Base-by-base conservation (phyloP, 331 rosid species). In the Erythrophleum ivorense region DNA sequence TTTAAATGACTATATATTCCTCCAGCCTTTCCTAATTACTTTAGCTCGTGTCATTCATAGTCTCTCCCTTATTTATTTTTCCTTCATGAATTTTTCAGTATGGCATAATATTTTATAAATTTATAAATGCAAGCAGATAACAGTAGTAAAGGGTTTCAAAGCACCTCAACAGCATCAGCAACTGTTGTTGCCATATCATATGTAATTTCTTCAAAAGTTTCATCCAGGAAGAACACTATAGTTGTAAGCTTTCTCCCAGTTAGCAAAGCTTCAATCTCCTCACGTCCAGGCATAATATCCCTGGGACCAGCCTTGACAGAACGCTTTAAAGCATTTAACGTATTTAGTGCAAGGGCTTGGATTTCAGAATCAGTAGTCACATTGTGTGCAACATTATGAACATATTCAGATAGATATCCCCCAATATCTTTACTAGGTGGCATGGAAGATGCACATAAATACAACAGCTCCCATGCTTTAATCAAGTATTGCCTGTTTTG, bases 381-480 rank as follows among this genome's bases (percentile, higher is more conserved):
- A 75, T 85, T 87, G 53, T 96, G 91, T 34, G 97, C 95, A 34
- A 92, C 83, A 73, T 87, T 92, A 76, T 96, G 97, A 80, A 94
- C 83, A 79, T 96, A 94, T 87, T 94, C 98, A 2, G 99, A 94
- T 62, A 96, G 79, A 87, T 96, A 96, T 24, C 88, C 92, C 33
- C 92, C 91, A 62, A 96, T 91, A 71, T 96, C 99, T 90, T 96
- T 96, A 83, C 91, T 91, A 41, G 99, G 98, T 72, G 99, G 94
- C 97, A 96, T 96, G 59, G 97, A 89, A 66, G 99, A 94, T 63
- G 97, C 92, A 84, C 98, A 92, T 46, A 94, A 71, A 78, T 89
- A 90, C 97, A 96, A 91, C 73, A 96, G 86, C 89, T 96, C 98
- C 99, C 99, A 96, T 79, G 97, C 91, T 90, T 96, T 96, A 68